Conservation (phyloP, 2,329 filamentous ascomycete genomes). For the Colletotrichum lupini region DNA sequence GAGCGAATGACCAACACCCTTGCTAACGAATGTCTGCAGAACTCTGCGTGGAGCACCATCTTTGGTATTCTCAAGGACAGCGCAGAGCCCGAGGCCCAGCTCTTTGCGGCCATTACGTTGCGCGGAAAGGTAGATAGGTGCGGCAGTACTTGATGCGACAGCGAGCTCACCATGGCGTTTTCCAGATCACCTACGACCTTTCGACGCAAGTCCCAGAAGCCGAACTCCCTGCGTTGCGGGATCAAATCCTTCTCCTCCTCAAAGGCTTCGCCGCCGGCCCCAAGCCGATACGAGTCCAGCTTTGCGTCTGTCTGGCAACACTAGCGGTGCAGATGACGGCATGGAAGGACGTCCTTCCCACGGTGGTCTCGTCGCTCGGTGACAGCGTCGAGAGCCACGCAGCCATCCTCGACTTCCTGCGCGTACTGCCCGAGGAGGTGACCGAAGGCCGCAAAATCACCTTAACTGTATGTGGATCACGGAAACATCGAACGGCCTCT, state of each 20-base stretch:
- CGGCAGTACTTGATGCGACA: constrained; percentile 24
- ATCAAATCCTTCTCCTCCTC: constrained; percentile 84
- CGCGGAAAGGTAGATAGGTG: constrained; percentile 86
- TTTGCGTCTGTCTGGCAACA: constrained; percentile 94
- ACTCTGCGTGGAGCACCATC: constrained; percentile 90
- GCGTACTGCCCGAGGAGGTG: constrained; percentile 97
- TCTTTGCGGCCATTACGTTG: constrained; percentile 96
- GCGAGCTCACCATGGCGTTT: constrained; percentile 19
- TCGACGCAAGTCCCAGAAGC: constrained; percentile 82
- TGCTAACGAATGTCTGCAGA: constrained; percentile 58
- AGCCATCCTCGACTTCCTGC: constrained; percentile 94
- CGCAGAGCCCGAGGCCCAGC: constrained; percentile 83
- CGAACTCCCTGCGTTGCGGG: constrained; percentile 81
- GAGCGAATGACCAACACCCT: background rate
- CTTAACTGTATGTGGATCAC: constrained; percentile 91
- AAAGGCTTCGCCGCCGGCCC: constrained; percentile 85
- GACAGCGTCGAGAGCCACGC: constrained; percentile 82
- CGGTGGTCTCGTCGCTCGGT: constrained; percentile 82
- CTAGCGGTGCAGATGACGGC: constrained; percentile 95
- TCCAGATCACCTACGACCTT: constrained; percentile 94
- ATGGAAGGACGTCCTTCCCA: constrained; percentile 92
- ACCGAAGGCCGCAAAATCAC: constrained; percentile 99
- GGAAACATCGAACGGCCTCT: constrained; percentile 55
- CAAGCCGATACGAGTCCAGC: constrained; percentile 86
- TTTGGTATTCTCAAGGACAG: constrained; percentile 87